Base-by-base conservation (phyloP, 768 basidiomycete species). In the Lactarius psammicola region DNA sequence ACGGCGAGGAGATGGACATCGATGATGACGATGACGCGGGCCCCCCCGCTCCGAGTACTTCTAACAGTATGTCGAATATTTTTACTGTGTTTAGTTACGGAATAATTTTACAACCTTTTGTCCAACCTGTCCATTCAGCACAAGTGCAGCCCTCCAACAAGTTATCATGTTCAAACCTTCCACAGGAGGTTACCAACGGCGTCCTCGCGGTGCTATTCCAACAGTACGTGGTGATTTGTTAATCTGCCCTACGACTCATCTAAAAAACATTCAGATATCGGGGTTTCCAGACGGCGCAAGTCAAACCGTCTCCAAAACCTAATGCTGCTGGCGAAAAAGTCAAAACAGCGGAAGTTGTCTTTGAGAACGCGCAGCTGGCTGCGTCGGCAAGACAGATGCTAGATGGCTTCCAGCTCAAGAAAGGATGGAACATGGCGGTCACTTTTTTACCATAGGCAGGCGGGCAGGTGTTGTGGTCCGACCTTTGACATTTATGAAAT, bases 1-100 rank as follows among this genome's bases (percentile, higher is more conserved):
- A 92, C 68, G 94, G 87, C 62, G 90, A 90, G 74, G 92, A 94
- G 78, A 95, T 95, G 89, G 94, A 96, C 78, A 92, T 94, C 72
- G 94, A 95, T 66, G 93, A 95, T 58, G 94, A 97, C 56, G 89
- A 92, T 55, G 88, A 90, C 62, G 74, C 78, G 42, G 77, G 23
- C 38, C 46, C 60, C 58, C 51, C 66, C 18, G 57, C 40, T 33
- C 57, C 65, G 57, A 75, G 71, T 66, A 75, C 77, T 70, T 63
- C 65, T n/a, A 71, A 79, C 70, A 83, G 85, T 87, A 81, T 74
- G 84, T 80, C 71, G 68, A 72, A 64, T 60, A 63, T 63, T 46
- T 23, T 60, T 59, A 53, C 54, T 44, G 42, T 31, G 44, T 51
- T 34, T 53, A 55, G 49, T 66, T 33, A 65, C 42, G 17, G 30